Base-by-base conservation (phyloP, 2,329 filamentous ascomycete species). In the Nothophoma quercina region DNA sequence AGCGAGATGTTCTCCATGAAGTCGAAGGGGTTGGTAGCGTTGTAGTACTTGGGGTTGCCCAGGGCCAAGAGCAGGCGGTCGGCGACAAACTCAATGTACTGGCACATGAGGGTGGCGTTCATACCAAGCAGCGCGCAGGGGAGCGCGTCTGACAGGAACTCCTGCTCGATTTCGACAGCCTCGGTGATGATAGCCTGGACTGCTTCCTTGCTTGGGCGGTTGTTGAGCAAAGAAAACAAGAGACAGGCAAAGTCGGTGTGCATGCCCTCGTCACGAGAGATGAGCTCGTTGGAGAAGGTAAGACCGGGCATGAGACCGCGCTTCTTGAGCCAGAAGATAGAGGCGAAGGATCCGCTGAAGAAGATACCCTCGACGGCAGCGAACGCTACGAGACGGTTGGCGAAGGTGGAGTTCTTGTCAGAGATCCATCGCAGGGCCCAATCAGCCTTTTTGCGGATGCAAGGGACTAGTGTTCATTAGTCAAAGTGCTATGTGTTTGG, bases 241-340 rank as follows among this genome's bases (percentile, higher is more conserved):
- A 99, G 85, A 79, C 95, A 99, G 65, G 95, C 95, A 71, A 99
- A 99, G 82, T 99, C 95, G 60, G 95, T 99, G 86, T 99, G 95
- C 67, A 99, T 91, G 77, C 95, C 95, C 85, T 99, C 95, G 68
- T 99, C 95, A 81, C 95, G 93, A 58, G 95, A 99, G 82, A 99
- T 99, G 72, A 99, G 89, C 83, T 99, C 95, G 83, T 99, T 99
- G 76, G 95, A 98, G 83, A 99, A 99, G 66, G 95, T 98, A 59
- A 99, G 85, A 68, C 95, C 95, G 39, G 95, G 90, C 95, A 99
- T 99, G 65, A 99, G 87, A 67, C 95, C 95, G 77, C 96, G 95
- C 88, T 99, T 99, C 90, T 98, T 99, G 73, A 99, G 84, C 95
- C 95, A 99, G 85, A 99, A 99, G 81, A 99, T 98, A 64, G 95